These are phyloP conservation scores for Mycena filopes DNA, from an alignment of 768 basidiomycete species.

Conservation along the genomic window DNA sequence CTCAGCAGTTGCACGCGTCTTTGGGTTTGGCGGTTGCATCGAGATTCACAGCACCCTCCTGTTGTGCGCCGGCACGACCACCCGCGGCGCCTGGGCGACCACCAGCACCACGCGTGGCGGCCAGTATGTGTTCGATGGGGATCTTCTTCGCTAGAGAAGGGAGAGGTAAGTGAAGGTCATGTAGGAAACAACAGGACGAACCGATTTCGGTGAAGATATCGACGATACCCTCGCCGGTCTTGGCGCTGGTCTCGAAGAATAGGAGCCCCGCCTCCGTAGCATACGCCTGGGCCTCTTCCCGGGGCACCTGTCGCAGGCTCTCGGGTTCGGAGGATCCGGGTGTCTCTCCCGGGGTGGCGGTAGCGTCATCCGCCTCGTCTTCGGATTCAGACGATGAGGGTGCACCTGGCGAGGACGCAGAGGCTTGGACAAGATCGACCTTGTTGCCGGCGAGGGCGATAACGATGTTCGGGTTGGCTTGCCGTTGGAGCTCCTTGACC, in stretches of 20 bases:
- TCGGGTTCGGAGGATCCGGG: conserved; percentile 70
- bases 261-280: conserved; percentile 93
- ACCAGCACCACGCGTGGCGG: conserved; percentile 77
- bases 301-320: conserved; percentile 87
- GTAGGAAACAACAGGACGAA: conserved; percentile 47
- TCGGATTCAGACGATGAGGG: conserved; percentile 74
- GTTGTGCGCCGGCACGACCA: conserved; percentile 60
- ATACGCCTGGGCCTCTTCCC: conserved; percentile 96
- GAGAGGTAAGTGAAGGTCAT: conserved; percentile 10
- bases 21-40: conserved; percentile 76
- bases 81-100: conserved; percentile 70
- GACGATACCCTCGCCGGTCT: conserved; percentile 94
- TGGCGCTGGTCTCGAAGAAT: conserved; percentile 98
- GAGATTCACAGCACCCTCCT: conserved; percentile 74
- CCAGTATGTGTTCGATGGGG: conserved; percentile 92
- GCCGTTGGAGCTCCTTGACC: conserved; percentile 99
- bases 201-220: conserved; percentile 99
- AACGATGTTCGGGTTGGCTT: conserved; percentile 99
- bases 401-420: conserved; percentile 60
- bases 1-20: conserved; percentile 86
- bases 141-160: conserved; percentile 60
- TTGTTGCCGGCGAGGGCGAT: conserved; percentile 99
- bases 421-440: conserved; percentile 85
- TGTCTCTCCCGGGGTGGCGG: conserved; percentile 82
- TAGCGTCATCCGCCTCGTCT: conserved; percentile 94